These are phyloP conservation scores for Leptomonas pyrrhocoris DNA, from an alignment of 208 protist species.

Conservation along the genomic window DNA sequence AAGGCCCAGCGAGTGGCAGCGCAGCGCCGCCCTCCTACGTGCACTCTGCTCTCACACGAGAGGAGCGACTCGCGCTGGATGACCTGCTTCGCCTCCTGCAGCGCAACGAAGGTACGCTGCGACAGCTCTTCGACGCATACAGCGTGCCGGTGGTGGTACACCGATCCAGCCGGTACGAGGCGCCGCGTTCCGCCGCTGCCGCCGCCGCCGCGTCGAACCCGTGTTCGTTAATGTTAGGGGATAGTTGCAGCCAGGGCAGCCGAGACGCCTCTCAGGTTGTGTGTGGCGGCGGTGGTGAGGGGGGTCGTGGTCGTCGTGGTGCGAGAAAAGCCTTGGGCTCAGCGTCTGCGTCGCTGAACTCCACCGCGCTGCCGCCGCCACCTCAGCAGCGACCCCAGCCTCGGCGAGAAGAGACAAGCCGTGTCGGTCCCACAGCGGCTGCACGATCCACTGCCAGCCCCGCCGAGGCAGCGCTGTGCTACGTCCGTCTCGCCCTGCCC, in stretches of 20 bases:
- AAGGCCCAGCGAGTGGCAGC: background rate
- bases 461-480: background rate
- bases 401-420: background rate
- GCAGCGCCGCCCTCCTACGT: slow-evolving; percentile 5
- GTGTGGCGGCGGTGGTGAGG: background rate
- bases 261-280: background rate
- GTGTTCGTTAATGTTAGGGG: slow-evolving; percentile 12
- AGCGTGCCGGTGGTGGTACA: slow-evolving; percentile 43
- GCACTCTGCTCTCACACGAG: background rate
- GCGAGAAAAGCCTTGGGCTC: too few relatives aligned
- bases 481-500: background rate
- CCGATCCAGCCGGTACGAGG: slow-evolving; percentile 32
- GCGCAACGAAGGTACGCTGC: slow-evolving; percentile 63
- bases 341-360: background rate
- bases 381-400: background rate
- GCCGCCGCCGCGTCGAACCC: slow-evolving; percentile 17
- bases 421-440: background rate
- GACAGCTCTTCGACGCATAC: slow-evolving; percentile 71
- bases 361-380: background rate
- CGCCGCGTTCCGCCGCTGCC: slow-evolving; percentile 30
- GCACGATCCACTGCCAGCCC: background rate
- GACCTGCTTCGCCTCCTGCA: slow-evolving; percentile 52
- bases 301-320: background rate
- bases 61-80: slow-evolving; percentile 36
- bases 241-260: slow-evolving; percentile 4